Base-by-base conservation (phyloP, 768 basidiomycete species). In the Termitomyces sp. region DNA sequence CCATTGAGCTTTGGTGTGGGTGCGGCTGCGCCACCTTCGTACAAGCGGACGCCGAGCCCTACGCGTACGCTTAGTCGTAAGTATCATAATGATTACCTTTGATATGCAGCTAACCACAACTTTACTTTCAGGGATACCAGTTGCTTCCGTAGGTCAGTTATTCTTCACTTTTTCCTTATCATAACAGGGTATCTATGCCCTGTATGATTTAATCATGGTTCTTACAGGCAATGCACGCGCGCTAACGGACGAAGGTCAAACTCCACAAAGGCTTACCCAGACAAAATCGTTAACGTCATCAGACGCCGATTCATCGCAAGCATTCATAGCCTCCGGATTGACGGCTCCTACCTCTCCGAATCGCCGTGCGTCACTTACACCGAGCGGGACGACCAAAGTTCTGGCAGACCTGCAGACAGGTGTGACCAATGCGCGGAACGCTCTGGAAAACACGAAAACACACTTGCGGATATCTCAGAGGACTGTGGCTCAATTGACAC, bases 341-440 rank as follows among this genome's bases (percentile, higher is more conserved):
- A 77, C 74, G 55, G 78, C 80, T 6, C 82, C 86, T 15, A 73
- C 76, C 5, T 81, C 87, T n/a, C 81, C 78, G 9, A 77, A 74
- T 62, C 72, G 78, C 64, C 81, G 87, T 50, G 70, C 81, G 11
- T 79, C 89, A 4, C 76, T 90, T 47, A 85, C 87, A 15, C 87
- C 89, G 0, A 88, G 86, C 1, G 89, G 88, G 8, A 94, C 91
- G 11, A 93, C 93, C 16, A 93, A 90, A 67, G 93, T 95, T 27
- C 77, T 95, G 56, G 90, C 90, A 2, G 91, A 93, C 70, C 80
- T 95, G 22, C 93, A 95, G 70, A 81, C 88, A 0, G 93, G 91
- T 53, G 89, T 94, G 7, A 76, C 87, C 46, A 87, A 88, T 62
- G 88, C 91, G 31, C 81, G 86, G 51, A 87, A 85, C 61, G 91